Conservation (phyloP, 441 rosid species). For the Rhodomyrtus psidioides region DNA sequence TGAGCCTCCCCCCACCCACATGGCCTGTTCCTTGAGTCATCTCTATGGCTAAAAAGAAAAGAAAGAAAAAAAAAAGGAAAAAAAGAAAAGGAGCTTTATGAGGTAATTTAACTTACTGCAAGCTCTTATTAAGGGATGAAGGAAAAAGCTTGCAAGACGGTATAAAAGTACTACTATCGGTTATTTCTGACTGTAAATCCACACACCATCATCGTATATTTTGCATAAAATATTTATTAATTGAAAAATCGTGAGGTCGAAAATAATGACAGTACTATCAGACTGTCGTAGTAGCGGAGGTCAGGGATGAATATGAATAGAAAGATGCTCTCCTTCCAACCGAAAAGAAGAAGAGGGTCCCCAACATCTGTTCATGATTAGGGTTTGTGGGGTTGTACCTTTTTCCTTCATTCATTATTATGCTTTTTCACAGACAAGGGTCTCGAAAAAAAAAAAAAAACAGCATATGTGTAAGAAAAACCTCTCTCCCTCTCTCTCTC, state of each 20-base stretch:
- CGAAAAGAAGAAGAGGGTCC: constrained; percentile 15
- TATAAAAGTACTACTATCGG: too few relatives aligned
- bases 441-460: background rate
- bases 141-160: too few relatives aligned
- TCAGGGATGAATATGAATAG: constrained; percentile 5
- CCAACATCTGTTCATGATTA: constrained; percentile 31
- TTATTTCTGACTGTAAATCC: too few relatives aligned
- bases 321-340: constrained; percentile 25
- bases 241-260: too few relatives aligned
- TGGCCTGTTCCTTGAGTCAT: constrained; percentile 44
- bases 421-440: background rate
- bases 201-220: too few relatives aligned
- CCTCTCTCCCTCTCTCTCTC: background rate
- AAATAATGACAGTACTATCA: too few relatives aligned
- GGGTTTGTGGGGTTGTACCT: constrained; percentile 30
- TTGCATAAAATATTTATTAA: too few relatives aligned
- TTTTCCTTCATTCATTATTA: constrained; percentile 8
- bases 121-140: background rate
- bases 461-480: constrained; percentile 2
- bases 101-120: background rate
- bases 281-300: too few relatives aligned
- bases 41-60: constrained; percentile 1
- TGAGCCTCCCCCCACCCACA: constrained; percentile 53
- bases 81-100: background rate
- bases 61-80: too few relatives aligned